Evolutionary conservation across 192 early-diverging fungal genomes (phyloP).

Genomic region (Rhizoclosmatium globosum): DNA sequence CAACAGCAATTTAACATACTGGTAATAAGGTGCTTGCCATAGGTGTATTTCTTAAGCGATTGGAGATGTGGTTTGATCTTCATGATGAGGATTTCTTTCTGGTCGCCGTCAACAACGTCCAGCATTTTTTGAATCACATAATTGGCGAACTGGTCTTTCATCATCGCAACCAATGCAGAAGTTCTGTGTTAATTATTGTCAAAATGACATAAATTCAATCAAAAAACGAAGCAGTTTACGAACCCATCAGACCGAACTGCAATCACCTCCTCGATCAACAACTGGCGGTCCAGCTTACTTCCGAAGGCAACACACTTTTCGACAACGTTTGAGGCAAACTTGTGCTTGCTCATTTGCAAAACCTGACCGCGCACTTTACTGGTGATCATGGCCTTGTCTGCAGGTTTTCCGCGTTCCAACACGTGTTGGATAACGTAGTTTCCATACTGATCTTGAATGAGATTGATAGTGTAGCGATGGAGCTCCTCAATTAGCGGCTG

Average conservation of each 20-base stretch:
- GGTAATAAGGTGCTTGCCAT: conserved; percentile 95
- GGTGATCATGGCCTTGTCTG: conserved; percentile 88
- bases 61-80: conserved; percentile 94
- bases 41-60: conserved; percentile 95
- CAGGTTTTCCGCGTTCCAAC: conserved; percentile 89
- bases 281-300: conserved; percentile 82
- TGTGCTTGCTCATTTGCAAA: conserved; percentile 94
- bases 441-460: conserved; percentile 99
- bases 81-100: conserved; percentile 84
- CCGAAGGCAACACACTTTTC: conserved; percentile 98
- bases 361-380: conserved; percentile 92
- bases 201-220: conserved; percentile 26
- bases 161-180: conserved; percentile 90
- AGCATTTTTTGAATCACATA: conserved; percentile 99
- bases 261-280: conserved; percentile 93
- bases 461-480: conserved; percentile 87
- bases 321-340: conserved; percentile 99
- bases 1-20: conserved; percentile 50
- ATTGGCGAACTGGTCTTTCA: conserved; percentile 99
- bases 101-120: conserved; percentile 94
- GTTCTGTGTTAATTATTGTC: conserved; percentile 60
- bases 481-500: conserved; percentile 91
- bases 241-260: conserved; percentile 84
- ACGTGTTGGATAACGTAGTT: conserved; percentile 98
- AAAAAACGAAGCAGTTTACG: neutral